Evolutionary conservation across 169 alveolate genomes (phyloP).

Genomic region (Eimeria zaria): DNA sequence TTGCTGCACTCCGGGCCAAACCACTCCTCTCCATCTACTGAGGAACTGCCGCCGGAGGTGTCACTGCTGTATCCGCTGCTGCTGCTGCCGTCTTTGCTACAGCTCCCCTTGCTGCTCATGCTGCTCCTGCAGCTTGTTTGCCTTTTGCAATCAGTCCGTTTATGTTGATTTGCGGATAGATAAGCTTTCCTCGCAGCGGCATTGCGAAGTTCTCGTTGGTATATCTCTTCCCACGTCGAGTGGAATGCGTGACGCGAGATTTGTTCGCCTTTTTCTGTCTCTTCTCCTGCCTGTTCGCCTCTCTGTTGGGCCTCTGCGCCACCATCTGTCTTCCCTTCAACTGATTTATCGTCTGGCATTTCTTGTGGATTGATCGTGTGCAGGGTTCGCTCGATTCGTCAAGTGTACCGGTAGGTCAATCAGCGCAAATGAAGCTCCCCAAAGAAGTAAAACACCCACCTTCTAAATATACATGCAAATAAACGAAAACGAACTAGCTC

Average conservation of each 20-base stretch:
- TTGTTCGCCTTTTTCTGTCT: neutral
- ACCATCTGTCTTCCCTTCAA: neutral
- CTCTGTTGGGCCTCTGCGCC: conserved; percentile 17
- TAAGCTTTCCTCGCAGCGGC: conserved; percentile 45
- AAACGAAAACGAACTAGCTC: neutral
- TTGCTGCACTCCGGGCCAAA: conserved; percentile 77
- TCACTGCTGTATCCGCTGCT: conserved; percentile 52
- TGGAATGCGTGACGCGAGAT: conserved; percentile 49
- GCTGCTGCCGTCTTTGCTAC: conserved; percentile 8
- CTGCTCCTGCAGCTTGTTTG: neutral
- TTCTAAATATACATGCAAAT: neutral
- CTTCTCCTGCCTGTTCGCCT: neutral
- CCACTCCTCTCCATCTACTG: conserved; percentile 79
- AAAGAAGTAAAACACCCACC: no score
- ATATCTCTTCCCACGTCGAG: conserved; percentile 66
- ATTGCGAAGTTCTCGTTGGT: conserved; percentile 9
- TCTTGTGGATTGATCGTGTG: neutral
- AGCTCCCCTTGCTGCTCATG: neutral
- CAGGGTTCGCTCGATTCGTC: neutral
- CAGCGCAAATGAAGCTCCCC: neutral
- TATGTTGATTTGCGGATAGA: neutral
- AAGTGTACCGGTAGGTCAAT: neutral
- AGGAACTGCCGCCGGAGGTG: conserved; percentile 2
- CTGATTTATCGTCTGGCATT: neutral
- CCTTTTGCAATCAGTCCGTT: neutral